A percentile compares a stretch with the other conserved stretches of the same genome.
Evolutionary conservation across 106 monocot genomes (phyloP).

Genomic region (Dendrobium catenatum): DNA sequence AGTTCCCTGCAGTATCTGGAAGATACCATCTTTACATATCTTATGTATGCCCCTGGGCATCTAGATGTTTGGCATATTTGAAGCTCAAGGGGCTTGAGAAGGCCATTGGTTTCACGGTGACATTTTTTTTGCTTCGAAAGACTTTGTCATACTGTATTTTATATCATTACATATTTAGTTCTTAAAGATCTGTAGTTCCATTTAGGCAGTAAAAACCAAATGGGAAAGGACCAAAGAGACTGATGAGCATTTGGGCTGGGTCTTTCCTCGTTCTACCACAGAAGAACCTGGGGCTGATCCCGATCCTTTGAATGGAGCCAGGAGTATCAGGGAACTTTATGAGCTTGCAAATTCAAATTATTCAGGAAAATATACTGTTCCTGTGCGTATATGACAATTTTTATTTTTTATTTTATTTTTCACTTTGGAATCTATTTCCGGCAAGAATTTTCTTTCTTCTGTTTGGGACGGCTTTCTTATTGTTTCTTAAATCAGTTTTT

Average conservation of each 20-base stretch:
- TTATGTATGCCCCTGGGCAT: constrained; percentile 91
- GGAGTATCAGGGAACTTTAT: constrained; percentile 68
- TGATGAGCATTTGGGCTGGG: constrained; percentile 78
- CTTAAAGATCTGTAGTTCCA: neutral
- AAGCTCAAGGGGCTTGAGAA: constrained; percentile 80
- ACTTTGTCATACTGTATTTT: neutral
- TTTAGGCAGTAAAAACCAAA: constrained; percentile 65
- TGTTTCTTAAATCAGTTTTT: too few species aligned
- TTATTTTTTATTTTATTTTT: neutral
- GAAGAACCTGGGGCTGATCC: constrained; percentile 74
- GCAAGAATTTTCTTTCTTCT: neutral
- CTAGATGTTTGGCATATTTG: constrained; percentile 64
- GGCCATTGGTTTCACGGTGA: constrained; percentile 54
- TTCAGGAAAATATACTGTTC: constrained; percentile 77
- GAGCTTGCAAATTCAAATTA: constrained; percentile 65
- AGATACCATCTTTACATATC: constrained; percentile 87
- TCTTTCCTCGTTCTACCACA: constrained; percentile 45
- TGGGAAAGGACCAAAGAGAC: constrained; percentile 79
- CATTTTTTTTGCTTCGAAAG: neutral
- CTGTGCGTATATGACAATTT: constrained; percentile 7
- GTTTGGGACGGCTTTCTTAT: too few species aligned
- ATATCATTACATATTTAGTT: neutral
- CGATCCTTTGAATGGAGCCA: constrained; percentile 70
- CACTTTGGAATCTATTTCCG: neutral
- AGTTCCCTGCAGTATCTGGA: constrained; percentile 65